Conservation (phyloP, 768 basidiomycete species). For the Auricularia sp. region DNA sequence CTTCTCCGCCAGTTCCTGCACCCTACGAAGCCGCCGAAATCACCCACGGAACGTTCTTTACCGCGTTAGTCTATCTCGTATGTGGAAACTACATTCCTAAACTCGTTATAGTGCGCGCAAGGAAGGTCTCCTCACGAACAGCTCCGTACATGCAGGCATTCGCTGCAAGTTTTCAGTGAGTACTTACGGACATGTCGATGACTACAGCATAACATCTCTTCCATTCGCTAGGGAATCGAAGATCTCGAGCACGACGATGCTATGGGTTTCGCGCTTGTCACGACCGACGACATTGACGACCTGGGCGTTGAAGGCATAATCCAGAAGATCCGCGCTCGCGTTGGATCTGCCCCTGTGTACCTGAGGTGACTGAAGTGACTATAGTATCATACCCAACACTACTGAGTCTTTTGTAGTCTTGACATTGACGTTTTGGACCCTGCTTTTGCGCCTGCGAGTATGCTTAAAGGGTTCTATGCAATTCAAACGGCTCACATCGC, state of each 20-base stretch:
- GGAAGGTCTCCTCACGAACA: conserved; percentile 65
- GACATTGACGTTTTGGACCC: conserved; percentile 85
- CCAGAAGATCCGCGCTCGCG: conserved; percentile 54
- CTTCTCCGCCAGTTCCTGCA: conserved; percentile 21
- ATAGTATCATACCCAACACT: not conserved
- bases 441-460: conserved; percentile 68
- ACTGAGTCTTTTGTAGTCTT: conserved; percentile 31
- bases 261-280: conserved; percentile 72
- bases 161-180: conserved; percentile 49
- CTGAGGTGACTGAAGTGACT: conserved; percentile 34
- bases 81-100: not conserved
- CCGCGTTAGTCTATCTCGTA: conserved; percentile 28
- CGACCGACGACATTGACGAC: conserved; percentile 78
- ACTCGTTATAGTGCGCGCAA: conserved; percentile 38
- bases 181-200: not conserved
- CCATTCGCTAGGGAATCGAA: conserved; percentile 35
- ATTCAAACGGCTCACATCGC: conserved; percentile 4
- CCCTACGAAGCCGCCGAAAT: conserved; percentile 34
- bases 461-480: conserved; percentile 17
- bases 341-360: conserved; percentile 70
- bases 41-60: conserved; percentile 81
- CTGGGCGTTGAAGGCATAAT: conserved; percentile 63
- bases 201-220: not conserved
- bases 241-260: conserved; percentile 61
- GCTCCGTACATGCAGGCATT: conserved; percentile 77